These are phyloP conservation scores for Candida dubliniensis DNA, from an alignment of 1,139 yeast species.

Conservation along the genomic window DNA sequence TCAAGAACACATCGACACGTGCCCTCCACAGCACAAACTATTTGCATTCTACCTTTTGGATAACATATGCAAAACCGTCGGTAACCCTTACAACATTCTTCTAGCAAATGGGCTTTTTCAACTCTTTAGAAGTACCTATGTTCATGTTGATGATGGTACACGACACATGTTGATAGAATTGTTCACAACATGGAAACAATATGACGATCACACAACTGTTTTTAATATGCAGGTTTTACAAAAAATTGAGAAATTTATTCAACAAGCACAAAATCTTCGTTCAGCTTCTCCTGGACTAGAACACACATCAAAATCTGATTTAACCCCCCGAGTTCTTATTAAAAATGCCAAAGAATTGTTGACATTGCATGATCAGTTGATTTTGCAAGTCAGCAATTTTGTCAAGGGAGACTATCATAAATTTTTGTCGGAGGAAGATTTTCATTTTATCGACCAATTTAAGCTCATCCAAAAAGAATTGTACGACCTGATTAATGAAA, in stretches of 20 bases:
- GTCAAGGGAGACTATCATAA: conserved; percentile 1
- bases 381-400: conserved; percentile 5
- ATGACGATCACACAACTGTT: conserved; percentile 23
- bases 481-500: conserved; percentile 13
- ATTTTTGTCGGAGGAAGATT: neutral
- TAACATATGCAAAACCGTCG: conserved; percentile 44
- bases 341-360: neutral
- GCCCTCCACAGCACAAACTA: conserved; percentile 42
- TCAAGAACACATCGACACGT: conserved; percentile 34
- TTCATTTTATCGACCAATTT: neutral
- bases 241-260: conserved; percentile 41
- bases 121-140: conserved; percentile 39
- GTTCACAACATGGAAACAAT: conserved; percentile 42
- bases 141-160: conserved; percentile 40
- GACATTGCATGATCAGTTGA: neutral
- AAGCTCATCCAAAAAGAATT: conserved; percentile 12
- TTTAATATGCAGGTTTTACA: conserved; percentile 18
- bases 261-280: conserved; percentile 34
- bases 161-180: conserved; percentile 19
- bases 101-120: conserved; percentile 36
- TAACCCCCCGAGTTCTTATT: conserved; percentile 1
- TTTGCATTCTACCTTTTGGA: conserved; percentile 42
- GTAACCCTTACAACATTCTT: conserved; percentile 44
- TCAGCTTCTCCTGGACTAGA: conserved; percentile 2
- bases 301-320: neutral